These are phyloP conservation scores for Chytridiales sp. DNA, from an alignment of 371 early-diverging fungal species.

Conservation along the genomic window DNA sequence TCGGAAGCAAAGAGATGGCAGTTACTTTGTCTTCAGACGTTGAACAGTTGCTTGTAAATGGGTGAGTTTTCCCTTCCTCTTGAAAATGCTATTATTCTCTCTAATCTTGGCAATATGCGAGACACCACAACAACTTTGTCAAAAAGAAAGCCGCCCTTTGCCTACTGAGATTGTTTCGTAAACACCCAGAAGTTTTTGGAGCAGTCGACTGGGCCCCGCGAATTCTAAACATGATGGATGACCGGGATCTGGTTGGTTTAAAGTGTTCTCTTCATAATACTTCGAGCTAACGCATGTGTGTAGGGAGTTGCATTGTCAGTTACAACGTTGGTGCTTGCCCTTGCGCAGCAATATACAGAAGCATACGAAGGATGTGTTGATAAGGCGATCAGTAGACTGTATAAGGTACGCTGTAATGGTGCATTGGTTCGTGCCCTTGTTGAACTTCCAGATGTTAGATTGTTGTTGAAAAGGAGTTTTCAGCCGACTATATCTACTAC, in stretches of 20 bases:
- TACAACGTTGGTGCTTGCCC: constrained; percentile 78
- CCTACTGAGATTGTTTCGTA: constrained; percentile 82
- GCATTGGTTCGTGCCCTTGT: neutral
- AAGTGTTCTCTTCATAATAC: neutral
- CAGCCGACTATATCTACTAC: constrained; percentile 90
- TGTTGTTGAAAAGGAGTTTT: constrained; percentile 80
- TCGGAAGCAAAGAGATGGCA: constrained; percentile 90
- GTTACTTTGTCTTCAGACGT: constrained; percentile 83
- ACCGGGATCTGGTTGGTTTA: constrained; percentile 73
- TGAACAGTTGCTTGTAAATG: constrained; percentile 75
- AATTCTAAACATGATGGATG: constrained; percentile 78
- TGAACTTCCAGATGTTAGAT: constrained; percentile 57
- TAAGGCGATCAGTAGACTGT: constrained; percentile 74
- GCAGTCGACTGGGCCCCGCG: constrained; percentile 87
- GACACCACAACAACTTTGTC: constrained; percentile 70
- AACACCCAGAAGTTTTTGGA: constrained; percentile 86
- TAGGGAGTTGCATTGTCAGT: constrained; percentile 86
- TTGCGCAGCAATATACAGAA: constrained; percentile 86
- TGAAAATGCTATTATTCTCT: neutral
- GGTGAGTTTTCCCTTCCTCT: constrained; percentile 50
- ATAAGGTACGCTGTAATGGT: constrained; percentile 56
- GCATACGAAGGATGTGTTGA: constrained; percentile 71
- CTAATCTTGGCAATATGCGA: constrained; percentile 4
- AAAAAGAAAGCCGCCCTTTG: constrained; percentile 97
- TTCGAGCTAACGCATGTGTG: neutral